These are phyloP conservation scores for Xylaria sp. DNA, from an alignment of 2,329 filamentous ascomycete species.

Conservation along the genomic window DNA sequence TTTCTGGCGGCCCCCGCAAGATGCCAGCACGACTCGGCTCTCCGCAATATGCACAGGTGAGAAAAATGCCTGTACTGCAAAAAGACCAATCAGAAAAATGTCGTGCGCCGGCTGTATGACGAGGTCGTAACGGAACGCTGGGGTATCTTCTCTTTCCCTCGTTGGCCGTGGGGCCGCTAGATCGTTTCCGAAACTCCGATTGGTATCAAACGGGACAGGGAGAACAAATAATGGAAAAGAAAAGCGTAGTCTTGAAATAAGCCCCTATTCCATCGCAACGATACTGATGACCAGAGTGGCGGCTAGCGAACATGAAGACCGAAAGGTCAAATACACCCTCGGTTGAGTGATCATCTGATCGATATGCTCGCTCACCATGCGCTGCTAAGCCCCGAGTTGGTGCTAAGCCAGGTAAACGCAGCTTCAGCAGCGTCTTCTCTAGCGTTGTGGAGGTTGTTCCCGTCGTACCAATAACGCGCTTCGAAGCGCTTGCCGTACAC, in stretches of 20 bases:
- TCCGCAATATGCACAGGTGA: conserved; percentile 13
- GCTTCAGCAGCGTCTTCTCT: conserved; percentile 91
- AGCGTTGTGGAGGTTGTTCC: conserved; percentile 86
- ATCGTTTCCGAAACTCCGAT: conserved; percentile 48
- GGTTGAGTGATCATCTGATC: conserved; percentile 19
- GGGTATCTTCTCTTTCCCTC: conserved; percentile 29
- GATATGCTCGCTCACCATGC: conserved; percentile 37
- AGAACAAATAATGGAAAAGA: conserved; percentile 23
- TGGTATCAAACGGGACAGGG: conserved; percentile 44
- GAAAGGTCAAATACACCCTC: conserved; percentile 17
- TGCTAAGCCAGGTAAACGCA: conserved; percentile 69
- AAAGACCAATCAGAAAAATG: conserved; percentile 24
- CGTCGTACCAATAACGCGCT: conserved; percentile 93
- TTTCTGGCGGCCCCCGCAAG: conserved; percentile 5
- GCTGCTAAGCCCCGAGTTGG: conserved; percentile 50
- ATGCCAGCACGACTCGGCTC: conserved; percentile 17
- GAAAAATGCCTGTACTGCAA: conserved; percentile 18
- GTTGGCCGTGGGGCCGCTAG: conserved; percentile 45
- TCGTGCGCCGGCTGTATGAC: conserved; percentile 40
- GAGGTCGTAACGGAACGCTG: conserved; percentile 32
- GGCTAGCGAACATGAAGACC: conserved; percentile 7
- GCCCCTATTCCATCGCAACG: conserved; percentile 3
- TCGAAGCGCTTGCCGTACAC: conserved; percentile 71
- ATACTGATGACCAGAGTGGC: neutral
- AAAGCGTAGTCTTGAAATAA: conserved; percentile 20